These are phyloP conservation scores for Puccinellia tenuiflora DNA, from an alignment of 176 grass and related monocot species.

Conservation along the genomic window DNA sequence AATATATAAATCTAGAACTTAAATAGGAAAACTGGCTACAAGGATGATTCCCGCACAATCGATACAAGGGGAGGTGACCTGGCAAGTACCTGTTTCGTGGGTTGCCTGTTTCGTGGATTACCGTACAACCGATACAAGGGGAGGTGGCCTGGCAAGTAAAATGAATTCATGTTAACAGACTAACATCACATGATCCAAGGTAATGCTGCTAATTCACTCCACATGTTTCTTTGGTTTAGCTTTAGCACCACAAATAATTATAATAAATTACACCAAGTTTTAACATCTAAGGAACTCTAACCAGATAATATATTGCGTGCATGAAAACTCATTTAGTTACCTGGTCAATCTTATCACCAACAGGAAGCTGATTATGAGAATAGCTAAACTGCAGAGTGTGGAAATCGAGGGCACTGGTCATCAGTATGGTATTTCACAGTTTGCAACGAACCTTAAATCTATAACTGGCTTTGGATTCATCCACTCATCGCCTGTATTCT, in stretches of 20 bases:
- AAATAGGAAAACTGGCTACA: not conserved
- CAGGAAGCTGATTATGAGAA: slow-evolving; percentile 2
- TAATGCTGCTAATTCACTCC: not conserved
- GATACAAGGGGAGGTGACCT: not conserved
- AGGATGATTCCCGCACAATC: not conserved
- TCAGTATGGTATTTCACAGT: slow-evolving; percentile 10
- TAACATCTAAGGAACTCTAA: not conserved
- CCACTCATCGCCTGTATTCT: slow-evolving; percentile 82
- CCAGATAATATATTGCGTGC: not conserved
- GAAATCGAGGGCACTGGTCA: not conserved
- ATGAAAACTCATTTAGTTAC: slow-evolving; percentile 32
- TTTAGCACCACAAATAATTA: slow-evolving; percentile 3
- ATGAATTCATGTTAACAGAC: not conserved
- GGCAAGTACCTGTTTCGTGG: not conserved
- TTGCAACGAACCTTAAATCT: slow-evolving; percentile 73
- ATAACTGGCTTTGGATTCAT: slow-evolving; percentile 96
- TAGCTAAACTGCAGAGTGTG: not conserved
- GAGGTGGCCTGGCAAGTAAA: too few relatives aligned
- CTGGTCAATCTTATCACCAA: slow-evolving; percentile 66
- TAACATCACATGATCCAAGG: not conserved
- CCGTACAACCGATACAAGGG: too few relatives aligned
- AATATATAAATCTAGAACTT: not conserved
- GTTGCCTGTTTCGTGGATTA: too few relatives aligned
- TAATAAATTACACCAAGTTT: not conserved
- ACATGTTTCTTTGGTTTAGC: not conserved